Evolutionary conservation across 2,329 filamentous ascomycete genomes (phyloP).

Genomic region (Colletotrichum plurivorum): DNA sequence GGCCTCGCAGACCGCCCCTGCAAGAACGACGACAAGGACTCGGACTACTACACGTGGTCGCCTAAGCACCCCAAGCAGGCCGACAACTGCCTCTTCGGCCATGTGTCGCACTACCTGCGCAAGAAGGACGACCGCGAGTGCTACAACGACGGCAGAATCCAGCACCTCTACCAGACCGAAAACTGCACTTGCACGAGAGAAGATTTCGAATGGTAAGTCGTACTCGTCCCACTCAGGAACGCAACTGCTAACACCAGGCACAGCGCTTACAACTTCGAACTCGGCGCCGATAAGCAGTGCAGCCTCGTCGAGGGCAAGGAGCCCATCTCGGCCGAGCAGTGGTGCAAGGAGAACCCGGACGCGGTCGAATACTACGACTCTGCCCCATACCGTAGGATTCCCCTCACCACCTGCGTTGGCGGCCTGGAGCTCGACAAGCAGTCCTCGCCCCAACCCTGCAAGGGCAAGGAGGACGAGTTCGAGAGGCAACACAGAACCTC

Average conservation of each 20-base stretch:
- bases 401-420: conserved; percentile 86
- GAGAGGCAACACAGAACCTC: conserved; percentile 78
- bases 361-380: conserved; percentile 85
- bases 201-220: conserved; percentile 91
- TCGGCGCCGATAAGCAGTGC: conserved; percentile 83
- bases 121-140: conserved; percentile 86
- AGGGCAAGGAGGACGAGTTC: conserved; percentile 86
- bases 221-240: background rate
- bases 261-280: conserved; percentile 95
- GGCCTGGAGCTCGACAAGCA: conserved; percentile 82
- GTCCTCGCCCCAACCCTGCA: conserved; percentile 74
- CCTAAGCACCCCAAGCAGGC: conserved; percentile 85
- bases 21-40: conserved; percentile 73
- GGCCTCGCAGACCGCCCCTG: conserved; percentile 83
- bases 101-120: conserved; percentile 89
- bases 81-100: conserved; percentile 91
- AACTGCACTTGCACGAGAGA: conserved; percentile 88
- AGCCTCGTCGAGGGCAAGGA: conserved; percentile 79
- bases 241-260: conserved; percentile 45
- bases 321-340: conserved; percentile 66
- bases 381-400: conserved; percentile 91
- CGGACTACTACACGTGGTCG: conserved; percentile 84
- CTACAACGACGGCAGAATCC: conserved; percentile 83
- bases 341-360: conserved; percentile 74
- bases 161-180: conserved; percentile 78